Evolutionary conservation across 306 rosid genomes (phyloP), one percentile per base, ranked within the genome.

Genomic region (Citrullus amarus): DNA sequence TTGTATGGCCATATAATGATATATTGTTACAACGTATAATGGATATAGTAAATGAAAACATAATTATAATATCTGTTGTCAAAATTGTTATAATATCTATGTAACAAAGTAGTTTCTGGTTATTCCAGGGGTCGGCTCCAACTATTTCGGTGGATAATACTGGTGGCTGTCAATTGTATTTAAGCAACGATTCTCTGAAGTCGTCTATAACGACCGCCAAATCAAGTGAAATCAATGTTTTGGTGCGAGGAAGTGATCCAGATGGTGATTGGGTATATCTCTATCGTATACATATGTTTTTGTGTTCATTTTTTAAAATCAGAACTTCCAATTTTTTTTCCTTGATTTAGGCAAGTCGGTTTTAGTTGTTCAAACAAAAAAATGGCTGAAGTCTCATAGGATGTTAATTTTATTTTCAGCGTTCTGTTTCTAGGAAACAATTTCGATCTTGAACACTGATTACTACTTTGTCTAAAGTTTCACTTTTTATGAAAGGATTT

Each of bases 91-190:
- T 68, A 43, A 20, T 68, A 41, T n/a, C 58, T 25, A 6, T 71
- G 22, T 48, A 44, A 14, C 14, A 71, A 25, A 14, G 20, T 11
- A 69, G n/a, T 69, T 20, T 20, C 75, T 79, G 39, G 44, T 69
- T 75, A 66, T 80, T 83, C 17, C 18, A 95, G 98, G 98, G 98
- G 63, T 86, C 89, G 1, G 93, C 99, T 80, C 99, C 99, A 44
- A 95, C 99, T 77, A 93, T 95, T 70, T 89, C 89, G 17, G 92
- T 95, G 78, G 99, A 95, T 82, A 95, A 95, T 80, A 89, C 99
- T 32, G 71, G 90, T 41, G 97, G 99, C 79, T 88, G 97, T 87
- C 99, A 95, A 84, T 86, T 95, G 68, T 95, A 95, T 85, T 85
- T 95, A 79, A 88, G 97, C 89, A 92, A 90, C 78, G 90, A 91